These are phyloP conservation scores for Trypanosoma avium DNA, from an alignment of 208 protist species.

Conservation along the genomic window DNA sequence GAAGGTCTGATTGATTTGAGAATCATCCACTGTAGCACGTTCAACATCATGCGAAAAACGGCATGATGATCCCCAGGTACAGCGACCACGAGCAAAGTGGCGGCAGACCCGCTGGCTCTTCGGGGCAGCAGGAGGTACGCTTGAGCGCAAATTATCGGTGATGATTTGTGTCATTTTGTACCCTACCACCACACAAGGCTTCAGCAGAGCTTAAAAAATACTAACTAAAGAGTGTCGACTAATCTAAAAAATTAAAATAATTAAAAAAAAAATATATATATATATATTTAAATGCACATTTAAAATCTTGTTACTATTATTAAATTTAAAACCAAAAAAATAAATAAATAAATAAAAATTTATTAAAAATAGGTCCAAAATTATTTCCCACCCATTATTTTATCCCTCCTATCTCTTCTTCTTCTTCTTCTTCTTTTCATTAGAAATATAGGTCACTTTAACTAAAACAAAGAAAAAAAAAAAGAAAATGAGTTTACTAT, in stretches of 20 bases:
- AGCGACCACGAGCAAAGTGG: constrained; percentile 44
- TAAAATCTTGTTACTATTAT: too few relatives aligned
- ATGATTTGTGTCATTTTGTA: constrained; percentile 37
- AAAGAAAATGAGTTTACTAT: constrained; percentile 6
- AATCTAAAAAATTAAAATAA: constrained; percentile 13
- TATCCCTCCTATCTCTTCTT: too few relatives aligned
- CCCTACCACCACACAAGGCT: constrained; percentile 4
- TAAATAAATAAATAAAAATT: too few relatives aligned
- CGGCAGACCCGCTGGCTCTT: constrained; percentile 41
- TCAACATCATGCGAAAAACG: constrained; percentile 41
- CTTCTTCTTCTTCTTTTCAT: too few relatives aligned
- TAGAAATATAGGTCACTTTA: too few relatives aligned
- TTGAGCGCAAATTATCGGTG: constrained; percentile 25
- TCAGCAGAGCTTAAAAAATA: constrained; percentile 9
- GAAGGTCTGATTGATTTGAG: constrained; percentile 9
- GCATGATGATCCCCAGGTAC: constrained; percentile 43
- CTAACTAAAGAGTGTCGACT: constrained; percentile 15
- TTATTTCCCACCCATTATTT: too few relatives aligned
- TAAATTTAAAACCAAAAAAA: too few relatives aligned
- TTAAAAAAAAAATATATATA: constrained; percentile 4
- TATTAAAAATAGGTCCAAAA: too few relatives aligned
- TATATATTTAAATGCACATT: too few relatives aligned
- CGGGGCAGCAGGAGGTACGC: constrained; percentile 18
- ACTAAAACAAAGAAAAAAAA: neutral
- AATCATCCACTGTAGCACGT: constrained; percentile 17